Evolutionary conservation across 176 grass and related monocot genomes (phyloP).

Genomic region (Triticum monococcum): DNA sequence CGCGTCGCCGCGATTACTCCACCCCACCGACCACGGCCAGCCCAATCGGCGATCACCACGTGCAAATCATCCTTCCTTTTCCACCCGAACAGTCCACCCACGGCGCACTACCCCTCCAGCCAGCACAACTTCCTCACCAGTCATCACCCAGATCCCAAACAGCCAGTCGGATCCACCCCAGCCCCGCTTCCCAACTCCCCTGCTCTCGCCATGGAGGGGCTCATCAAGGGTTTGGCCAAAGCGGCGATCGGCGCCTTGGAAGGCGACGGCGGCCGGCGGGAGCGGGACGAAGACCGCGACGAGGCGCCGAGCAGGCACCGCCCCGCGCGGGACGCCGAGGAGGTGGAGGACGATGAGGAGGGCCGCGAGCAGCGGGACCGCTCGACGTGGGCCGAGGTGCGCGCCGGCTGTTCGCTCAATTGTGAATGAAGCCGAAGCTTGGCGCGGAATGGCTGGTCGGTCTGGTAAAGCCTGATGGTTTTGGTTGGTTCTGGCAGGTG

Average conservation of each 20-base stretch:
- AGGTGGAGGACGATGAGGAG: not conserved
- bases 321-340: slow-evolving; percentile 13
- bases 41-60: slow-evolving; percentile 16
- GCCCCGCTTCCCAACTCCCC: not conserved
- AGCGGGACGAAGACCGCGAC: not conserved
- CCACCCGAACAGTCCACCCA: slow-evolving; percentile 9
- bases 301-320: slow-evolving; percentile 42
- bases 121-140: not conserved
- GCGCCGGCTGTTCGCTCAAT: slow-evolving; percentile 9
- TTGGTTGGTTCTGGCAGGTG: slow-evolving; percentile 22
- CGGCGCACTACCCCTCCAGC: not conserved
- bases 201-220: slow-evolving; percentile 57
- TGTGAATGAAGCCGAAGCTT: not conserved
- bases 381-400: slow-evolving; percentile 90
- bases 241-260: slow-evolving; percentile 63
- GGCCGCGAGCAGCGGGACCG: slow-evolving; percentile 57
- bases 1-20: not conserved
- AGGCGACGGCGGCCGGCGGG: slow-evolving; percentile 10
- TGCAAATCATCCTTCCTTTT: not conserved
- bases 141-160: slow-evolving; percentile 43
- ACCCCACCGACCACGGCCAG: not conserved
- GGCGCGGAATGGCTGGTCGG: not conserved
- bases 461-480: not conserved
- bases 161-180: slow-evolving; percentile 11
- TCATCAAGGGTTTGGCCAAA: slow-evolving; percentile 78